Percentiles rank a stretch among this genome's conserved stretches.
Conservation (phyloP, 768 basidiomycete species). For the Hericium rajendrae region DNA sequence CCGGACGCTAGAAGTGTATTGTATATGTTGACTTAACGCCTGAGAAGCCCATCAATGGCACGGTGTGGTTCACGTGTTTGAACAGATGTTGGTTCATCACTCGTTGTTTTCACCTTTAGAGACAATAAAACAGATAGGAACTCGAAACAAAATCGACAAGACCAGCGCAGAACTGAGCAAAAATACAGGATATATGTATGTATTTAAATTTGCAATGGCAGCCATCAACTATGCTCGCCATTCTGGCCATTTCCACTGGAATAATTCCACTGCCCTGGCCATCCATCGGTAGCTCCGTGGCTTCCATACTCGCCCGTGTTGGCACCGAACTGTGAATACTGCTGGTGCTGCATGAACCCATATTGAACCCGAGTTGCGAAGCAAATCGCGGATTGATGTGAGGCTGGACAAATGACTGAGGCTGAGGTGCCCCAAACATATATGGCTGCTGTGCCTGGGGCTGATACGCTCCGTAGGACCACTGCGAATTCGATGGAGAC, state of each 20-base stretch:
- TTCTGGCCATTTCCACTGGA: neutral
- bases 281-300: neutral
- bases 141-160: no score
- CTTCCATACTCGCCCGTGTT: neutral
- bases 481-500: neutral
- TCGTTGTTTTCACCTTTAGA: no score
- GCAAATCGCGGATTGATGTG: slow-evolving; percentile 82
- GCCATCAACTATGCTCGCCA: neutral
- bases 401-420: slow-evolving; percentile 45
- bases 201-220: neutral
- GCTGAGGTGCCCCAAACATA: slow-evolving; percentile 13
- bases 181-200: neutral
- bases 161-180: no score
- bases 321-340: slow-evolving; percentile 7
- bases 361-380: slow-evolving; percentile 45
- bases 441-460: slow-evolving; percentile 3
- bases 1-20: no score
- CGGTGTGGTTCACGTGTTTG: no score
- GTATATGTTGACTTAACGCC: no score
- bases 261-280: slow-evolving; percentile 3
- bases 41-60: no score
- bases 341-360: slow-evolving; percentile 20
- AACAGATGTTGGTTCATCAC: no score
- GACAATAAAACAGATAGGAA: no score
- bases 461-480: slow-evolving; percentile 8